Base-by-base conservation (phyloP, 2,329 filamentous ascomycete genomes). In the Chaetomiaceae sp. region DNA sequence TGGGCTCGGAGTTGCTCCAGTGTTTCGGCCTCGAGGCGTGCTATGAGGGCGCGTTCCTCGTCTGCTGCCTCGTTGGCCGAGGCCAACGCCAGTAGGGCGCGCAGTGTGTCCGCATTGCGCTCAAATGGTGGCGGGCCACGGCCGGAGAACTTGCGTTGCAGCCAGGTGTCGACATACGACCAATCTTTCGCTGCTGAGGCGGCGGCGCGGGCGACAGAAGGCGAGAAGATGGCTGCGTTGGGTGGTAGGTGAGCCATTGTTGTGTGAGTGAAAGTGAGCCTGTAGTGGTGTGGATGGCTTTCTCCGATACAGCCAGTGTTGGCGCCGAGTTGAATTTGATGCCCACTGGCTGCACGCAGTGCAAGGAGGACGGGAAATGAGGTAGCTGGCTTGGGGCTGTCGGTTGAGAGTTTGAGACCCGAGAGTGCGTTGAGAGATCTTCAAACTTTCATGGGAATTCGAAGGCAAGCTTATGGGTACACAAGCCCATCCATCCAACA, bases 171-270 rank as follows among this genome's bases (percentile, higher is more conserved):
- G 61, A 96, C 80, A 60, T 88, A 90, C 51, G 84, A 85, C 92
- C 92, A 97, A 71, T 96, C 91, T 66, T 92, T 91, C 42, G 90
- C 88, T 58, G 87, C 84, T 11, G 87, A 87, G 57, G 88, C 87
- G 61, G 89, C 87, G 56, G 87, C 85, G 54, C 89, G 86, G 48
- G 83, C 82, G 29, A 84, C 73, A 0, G 82, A 84, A 11, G 84
- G 84, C 4, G 84, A 86, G 71, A 86, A 87, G 52, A 87, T 84
- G 56, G 82, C 80, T 11, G 77, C 66, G 38, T 70, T 67, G 20
- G 63, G 60, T 1, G 66, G 65, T 10, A 71, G 63, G 53, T 71
- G 69, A n/a, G 71, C 62, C 71, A 75, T 74, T 46, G 33, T 27
- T 13, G 4, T 14, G 4, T 7, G n/a, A n/a, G n/a, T 8, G 30